Percentiles rank a stretch among this genome's conserved stretches.
phyloP scores from a whole-genome alignment of 768 basidiomycete species.

The Pseudohyphozyma bogoriensis region DNA sequence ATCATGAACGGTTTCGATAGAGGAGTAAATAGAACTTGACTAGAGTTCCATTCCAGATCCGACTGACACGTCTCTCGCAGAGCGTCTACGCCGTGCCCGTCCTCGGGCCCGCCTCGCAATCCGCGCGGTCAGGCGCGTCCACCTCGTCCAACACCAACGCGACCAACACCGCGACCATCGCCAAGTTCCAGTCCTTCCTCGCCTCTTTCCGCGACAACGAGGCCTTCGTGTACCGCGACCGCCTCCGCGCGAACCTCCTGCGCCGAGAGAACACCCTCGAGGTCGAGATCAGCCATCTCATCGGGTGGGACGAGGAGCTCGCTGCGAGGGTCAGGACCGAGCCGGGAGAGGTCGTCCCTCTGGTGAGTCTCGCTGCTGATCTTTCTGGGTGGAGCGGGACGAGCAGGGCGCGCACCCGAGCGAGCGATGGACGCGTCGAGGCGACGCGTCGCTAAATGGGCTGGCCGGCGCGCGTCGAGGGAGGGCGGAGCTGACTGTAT shows the following conservation, averaged over 20 bases:
- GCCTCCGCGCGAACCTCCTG: constrained; percentile 75
- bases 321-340: constrained; percentile 80
- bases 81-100: constrained; percentile 21
- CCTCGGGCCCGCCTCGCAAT: background rate
- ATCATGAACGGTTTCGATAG: constrained; percentile 24
- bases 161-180: constrained; percentile 23
- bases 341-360: constrained; percentile 77
- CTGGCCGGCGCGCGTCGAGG: too few relatives aligned
- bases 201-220: constrained; percentile 24
- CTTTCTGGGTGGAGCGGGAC: background rate
- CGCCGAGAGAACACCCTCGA: constrained; percentile 78
- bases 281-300: constrained; percentile 60
- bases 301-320: constrained; percentile 82
- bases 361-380: constrained; percentile 48
- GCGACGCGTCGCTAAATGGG: too few relatives aligned
- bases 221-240: constrained; percentile 46
- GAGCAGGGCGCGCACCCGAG: background rate
- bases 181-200: constrained; percentile 23
- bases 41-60: rapidly evolving
- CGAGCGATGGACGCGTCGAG: background rate
- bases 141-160: constrained; percentile 7
- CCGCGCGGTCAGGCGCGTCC: constrained; percentile 1
- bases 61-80: constrained; percentile 1
- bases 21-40: background rate
- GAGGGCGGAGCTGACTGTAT: constrained; percentile 4